Percentiles rank a stretch among this genome's conserved stretches.
These are phyloP conservation scores for Zygnema cylindricum DNA, from an alignment of 139 green algal species.

Conservation along the genomic window DNA sequence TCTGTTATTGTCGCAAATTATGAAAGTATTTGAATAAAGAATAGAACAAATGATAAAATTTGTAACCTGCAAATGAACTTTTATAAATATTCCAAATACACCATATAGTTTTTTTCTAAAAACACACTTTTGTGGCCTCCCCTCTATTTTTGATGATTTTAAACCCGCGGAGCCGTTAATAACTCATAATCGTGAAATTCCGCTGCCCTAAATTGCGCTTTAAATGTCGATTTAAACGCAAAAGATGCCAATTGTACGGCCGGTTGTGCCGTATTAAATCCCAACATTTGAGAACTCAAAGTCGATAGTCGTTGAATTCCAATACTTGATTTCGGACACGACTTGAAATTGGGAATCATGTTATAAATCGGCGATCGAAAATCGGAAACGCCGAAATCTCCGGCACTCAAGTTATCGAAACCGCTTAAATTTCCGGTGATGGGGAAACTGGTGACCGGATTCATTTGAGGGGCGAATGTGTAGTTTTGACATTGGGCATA, in stretches of 20 bases:
- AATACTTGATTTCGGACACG: background rate
- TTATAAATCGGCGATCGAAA: background rate
- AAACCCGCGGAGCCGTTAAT: too few relatives aligned
- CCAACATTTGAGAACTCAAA: background rate
- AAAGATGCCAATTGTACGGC: background rate
- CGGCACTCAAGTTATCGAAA: background rate
- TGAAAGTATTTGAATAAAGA: too few relatives aligned
- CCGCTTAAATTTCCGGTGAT: background rate
- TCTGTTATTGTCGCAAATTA: too few relatives aligned
- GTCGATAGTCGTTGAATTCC: background rate
- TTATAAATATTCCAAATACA: too few relatives aligned
- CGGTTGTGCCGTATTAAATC: background rate
- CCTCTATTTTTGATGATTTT: too few relatives aligned
- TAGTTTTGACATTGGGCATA: background rate
- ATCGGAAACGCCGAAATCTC: background rate
- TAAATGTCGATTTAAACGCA: background rate
- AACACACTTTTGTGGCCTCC: too few relatives aligned
- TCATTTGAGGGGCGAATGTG: background rate
- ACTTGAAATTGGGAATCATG: background rate
- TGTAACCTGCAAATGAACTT: too few relatives aligned
- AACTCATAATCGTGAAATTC: background rate
- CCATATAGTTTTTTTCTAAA: too few relatives aligned
- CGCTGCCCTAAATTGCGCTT: background rate
- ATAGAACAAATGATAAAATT: too few relatives aligned
- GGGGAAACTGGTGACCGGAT: background rate